Conservation (phyloP, 805 yeast species). For the Candida nitratophila region DNA sequence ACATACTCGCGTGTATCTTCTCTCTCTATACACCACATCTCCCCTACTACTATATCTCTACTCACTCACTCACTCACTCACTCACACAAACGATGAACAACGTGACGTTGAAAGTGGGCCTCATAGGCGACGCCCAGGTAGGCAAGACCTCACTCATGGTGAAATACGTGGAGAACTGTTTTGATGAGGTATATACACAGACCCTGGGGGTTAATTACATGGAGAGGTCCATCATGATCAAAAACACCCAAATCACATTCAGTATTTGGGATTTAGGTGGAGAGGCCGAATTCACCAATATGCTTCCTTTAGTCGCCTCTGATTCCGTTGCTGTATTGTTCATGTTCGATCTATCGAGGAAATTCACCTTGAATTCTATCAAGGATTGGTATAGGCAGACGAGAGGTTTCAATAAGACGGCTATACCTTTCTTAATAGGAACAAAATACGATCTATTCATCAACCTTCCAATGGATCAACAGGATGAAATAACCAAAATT, state of each 20-base stretch:
- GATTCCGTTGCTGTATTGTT: conserved; percentile 90
- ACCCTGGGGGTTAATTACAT: conserved; percentile 93
- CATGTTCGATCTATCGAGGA: conserved; percentile 84
- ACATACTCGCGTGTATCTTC: too few species aligned
- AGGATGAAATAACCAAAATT: conserved; percentile 73
- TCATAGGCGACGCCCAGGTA: conserved; percentile 92
- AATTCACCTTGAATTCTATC: conserved; percentile 76
- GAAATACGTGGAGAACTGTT: conserved; percentile 91
- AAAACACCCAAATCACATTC: conserved; percentile 82
- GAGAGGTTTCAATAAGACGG: conserved; percentile 80
- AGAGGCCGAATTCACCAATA: conserved; percentile 87
- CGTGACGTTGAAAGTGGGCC: conserved; percentile 78
- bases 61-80: neutral
- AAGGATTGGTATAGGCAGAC: conserved; percentile 95
- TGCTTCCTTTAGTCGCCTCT: conserved; percentile 87
- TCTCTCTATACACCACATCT: too few species aligned
- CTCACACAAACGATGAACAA: conserved; percentile 28
- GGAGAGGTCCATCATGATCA: conserved; percentile 80
- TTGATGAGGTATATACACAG: conserved; percentile 87
- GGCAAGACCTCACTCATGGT: conserved; percentile 97
- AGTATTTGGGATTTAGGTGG: conserved; percentile 97
- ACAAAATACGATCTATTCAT: conserved; percentile 88
- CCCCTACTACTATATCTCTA: too few species aligned
- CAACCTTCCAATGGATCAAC: conserved; percentile 72
- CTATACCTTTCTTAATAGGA: conserved; percentile 87